Base-by-base conservation (phyloP, 2,329 filamentous ascomycete species). In the Penicillium rolfsii region DNA sequence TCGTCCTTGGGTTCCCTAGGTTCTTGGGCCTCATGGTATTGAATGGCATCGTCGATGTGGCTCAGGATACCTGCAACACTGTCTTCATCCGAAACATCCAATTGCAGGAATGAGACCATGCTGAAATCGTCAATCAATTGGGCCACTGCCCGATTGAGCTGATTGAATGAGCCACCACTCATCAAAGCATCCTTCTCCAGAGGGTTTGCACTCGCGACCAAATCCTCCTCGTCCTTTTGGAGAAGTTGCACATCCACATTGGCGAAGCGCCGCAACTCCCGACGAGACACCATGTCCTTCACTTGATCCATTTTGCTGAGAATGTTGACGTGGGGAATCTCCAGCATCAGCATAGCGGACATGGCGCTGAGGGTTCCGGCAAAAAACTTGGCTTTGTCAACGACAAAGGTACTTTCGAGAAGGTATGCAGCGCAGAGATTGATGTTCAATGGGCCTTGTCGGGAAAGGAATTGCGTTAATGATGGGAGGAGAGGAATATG, bases 321-420 rank as follows among this genome's bases (percentile, higher is more conserved):
- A 62, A 99, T 90, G 75, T 99, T 99, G 74, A 99, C 87, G 74
- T 99, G 95, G 4, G 95, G 95, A 66, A 98, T 87, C 79, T 98
- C 95, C 64, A 99, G 86, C 92, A 98, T 95, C 71, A 99, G 87
- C 95, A 99, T 99, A 66, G 95, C 93, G 72, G 91, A 96, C 95
- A 99, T 98, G 66, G 95, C 95, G 74, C 91, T 95, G 62, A 99
- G 82, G 0, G 95, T 97, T 12, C 95, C 95, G 0, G 95, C 89
- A 78, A 99, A 98, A 83, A 96, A 99, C 80, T 98, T 99, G 72
- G 95, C 91, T 62, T 92, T 89, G 79, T 99, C 95, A 64, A 97
- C 87, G 71, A 98, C 90, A 75, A 98, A 99, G 8, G 93, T 97
- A 12, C 92, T 91, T 77, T 99, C 95, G 65, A 99, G 88, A 35